phyloP scores from a whole-genome alignment of 805 yeast species.

The Wickerhamiella galacta region DNA sequence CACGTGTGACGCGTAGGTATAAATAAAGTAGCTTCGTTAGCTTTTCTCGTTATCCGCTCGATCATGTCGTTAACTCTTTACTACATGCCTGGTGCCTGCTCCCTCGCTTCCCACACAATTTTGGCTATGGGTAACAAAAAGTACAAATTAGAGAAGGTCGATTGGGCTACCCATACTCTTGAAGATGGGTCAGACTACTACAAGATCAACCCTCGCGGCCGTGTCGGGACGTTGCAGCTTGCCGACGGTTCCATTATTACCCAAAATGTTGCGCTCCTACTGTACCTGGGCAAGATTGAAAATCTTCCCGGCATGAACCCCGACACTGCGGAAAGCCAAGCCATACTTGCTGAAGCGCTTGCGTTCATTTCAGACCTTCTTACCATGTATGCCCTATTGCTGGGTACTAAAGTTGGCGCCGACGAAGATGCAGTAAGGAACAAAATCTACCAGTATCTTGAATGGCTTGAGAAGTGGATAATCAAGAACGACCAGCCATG shows the following conservation, averaged over 20 bases:
- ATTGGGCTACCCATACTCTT: neutral
- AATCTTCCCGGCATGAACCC: constrained; percentile 3
- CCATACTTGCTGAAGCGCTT: constrained; percentile 3
- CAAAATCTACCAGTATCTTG: no score
- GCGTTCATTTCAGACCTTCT: constrained; percentile 1
- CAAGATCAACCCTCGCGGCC: constrained; percentile 6
- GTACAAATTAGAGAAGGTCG: constrained; percentile 5
- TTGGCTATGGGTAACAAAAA: constrained; percentile 3
- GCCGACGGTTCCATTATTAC: constrained; percentile 5
- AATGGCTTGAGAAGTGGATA: constrained; percentile 4
- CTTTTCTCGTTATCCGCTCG: no score
- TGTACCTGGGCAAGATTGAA: constrained; percentile 3
- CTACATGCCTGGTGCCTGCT: constrained; percentile 7
- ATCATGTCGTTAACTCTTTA: constrained; percentile 5
- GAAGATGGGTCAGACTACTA: constrained; percentile 3
- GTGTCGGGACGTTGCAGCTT: constrained; percentile 7
- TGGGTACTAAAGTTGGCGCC: no score
- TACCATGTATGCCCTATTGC: no score
- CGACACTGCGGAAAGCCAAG: constrained; percentile 1
- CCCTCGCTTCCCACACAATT: constrained; percentile 6
- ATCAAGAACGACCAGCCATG: neutral
- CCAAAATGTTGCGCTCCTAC: constrained; percentile 5
- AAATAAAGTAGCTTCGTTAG: no score
- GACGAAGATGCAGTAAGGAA: no score
- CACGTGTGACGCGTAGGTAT: no score